Conservation (phyloP, 495 filamentous ascomycete genomes). For the Aspergillus haitiensis region DNA sequence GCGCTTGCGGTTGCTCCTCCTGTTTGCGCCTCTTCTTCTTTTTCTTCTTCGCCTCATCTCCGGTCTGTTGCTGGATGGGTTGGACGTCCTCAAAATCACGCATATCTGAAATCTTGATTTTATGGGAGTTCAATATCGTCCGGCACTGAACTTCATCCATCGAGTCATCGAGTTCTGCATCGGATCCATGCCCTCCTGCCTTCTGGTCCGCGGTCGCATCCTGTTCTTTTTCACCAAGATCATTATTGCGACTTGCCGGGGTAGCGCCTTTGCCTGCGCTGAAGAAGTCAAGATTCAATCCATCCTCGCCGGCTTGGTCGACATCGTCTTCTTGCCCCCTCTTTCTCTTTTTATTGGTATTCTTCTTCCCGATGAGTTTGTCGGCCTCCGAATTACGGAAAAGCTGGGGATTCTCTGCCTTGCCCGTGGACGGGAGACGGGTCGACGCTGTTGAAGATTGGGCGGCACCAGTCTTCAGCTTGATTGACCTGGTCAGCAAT, state of each 20-base stretch:
- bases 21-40: constrained; percentile 52
- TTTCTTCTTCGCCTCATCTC: constrained; percentile 55
- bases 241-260: constrained; percentile 8
- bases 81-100: constrained; percentile 45
- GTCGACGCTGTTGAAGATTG: constrained; percentile 25
- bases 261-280: constrained; percentile 30
- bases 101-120: constrained; percentile 80
- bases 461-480: constrained; percentile 42
- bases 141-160: constrained; percentile 67
- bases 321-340: constrained; percentile 28
- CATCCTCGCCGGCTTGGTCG: constrained; percentile 27
- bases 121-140: constrained; percentile 74
- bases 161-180: constrained; percentile 32
- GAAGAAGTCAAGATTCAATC: constrained; percentile 43
- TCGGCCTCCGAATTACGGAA: constrained; percentile 46
- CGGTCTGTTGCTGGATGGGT: constrained; percentile 38
- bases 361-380: constrained; percentile 33
- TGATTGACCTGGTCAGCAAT: constrained; percentile 55
- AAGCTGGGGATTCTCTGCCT: constrained; percentile 54
- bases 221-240: constrained; percentile 19
- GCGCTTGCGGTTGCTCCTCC: constrained; percentile 33
- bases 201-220: constrained; percentile 18
- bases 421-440: constrained; percentile 51
- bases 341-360: constrained; percentile 44
- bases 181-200: constrained; percentile 19